Evolutionary conservation across 257 asterid genomes (phyloP).

Genomic region (Parsonsia alboflavescens): DNA sequence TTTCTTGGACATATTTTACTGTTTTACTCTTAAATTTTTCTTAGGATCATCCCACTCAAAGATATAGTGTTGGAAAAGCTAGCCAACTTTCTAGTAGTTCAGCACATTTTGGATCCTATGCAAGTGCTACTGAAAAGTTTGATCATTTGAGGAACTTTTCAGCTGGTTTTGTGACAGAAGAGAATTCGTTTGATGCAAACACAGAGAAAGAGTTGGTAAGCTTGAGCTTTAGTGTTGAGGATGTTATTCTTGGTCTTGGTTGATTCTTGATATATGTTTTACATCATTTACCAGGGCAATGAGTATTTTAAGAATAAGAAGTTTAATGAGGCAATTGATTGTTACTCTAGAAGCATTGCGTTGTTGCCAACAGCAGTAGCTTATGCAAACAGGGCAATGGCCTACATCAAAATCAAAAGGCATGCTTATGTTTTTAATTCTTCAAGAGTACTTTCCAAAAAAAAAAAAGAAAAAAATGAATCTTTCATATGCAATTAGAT

Average conservation of each 20-base stretch:
- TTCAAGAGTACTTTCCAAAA: not conserved
- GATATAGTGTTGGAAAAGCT: constrained; percentile 24
- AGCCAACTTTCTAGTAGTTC: constrained; percentile 30
- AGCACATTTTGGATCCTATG: constrained; percentile 28
- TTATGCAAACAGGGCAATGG: constrained; percentile 96
- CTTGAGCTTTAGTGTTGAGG: constrained; percentile 14
- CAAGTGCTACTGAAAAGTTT: constrained; percentile 34
- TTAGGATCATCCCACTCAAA: constrained; percentile 36
- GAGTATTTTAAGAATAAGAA: constrained; percentile 83
- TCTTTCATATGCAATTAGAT: not conserved
- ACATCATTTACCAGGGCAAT: constrained; percentile 55
- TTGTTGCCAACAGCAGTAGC: constrained; percentile 90
- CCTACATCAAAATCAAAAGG: constrained; percentile 83
- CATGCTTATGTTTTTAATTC: constrained; percentile 21
- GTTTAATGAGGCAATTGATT: constrained; percentile 83
- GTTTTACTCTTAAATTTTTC: not conserved
- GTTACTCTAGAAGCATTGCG: constrained; percentile 97
- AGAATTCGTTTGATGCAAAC: constrained; percentile 64
- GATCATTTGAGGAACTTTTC: constrained; percentile 55
- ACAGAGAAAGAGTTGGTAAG: constrained; percentile 93
- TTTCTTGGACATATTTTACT: not conserved
- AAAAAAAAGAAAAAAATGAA: not conserved
- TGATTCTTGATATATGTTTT: constrained; percentile 8
- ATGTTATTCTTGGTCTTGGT: constrained; percentile 15
- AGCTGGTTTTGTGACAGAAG: constrained; percentile 40